Evolutionary conservation across 441 rosid genomes (phyloP).

Genomic region (Biscutella laevigata): DNA sequence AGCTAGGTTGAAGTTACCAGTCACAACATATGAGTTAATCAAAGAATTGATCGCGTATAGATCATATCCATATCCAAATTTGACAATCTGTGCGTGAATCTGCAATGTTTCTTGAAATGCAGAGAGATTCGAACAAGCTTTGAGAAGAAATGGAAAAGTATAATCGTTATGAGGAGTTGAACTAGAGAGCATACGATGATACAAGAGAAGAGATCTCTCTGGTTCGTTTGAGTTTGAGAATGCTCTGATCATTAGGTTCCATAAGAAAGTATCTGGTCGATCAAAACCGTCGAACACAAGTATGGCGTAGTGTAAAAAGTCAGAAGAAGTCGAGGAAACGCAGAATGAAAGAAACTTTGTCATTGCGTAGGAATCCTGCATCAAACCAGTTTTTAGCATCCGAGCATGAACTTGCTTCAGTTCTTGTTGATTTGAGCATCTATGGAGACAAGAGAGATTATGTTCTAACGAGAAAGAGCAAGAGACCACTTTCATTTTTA

Average conservation of each 20-base stretch:
- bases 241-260: constrained; percentile 52
- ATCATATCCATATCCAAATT: constrained; percentile 35
- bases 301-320: constrained; percentile 34
- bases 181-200: constrained; percentile 34
- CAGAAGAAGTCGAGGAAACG: constrained; percentile 18
- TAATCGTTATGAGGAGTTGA: constrained; percentile 40
- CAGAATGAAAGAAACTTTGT: constrained; percentile 43
- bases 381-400: constrained; percentile 40
- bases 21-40: constrained; percentile 34
- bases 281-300: constrained; percentile 31
- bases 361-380: constrained; percentile 23
- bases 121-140: constrained; percentile 40
- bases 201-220: constrained; percentile 32
- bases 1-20: constrained; percentile 25
- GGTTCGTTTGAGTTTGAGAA: constrained; percentile 32
- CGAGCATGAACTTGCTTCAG: constrained; percentile 45
- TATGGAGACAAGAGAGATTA: constrained; percentile 32
- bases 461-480: constrained; percentile 19
- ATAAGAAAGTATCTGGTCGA: constrained; percentile 38
- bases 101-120: constrained; percentile 35
- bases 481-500: constrained; percentile 8
- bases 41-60: constrained; percentile 37
- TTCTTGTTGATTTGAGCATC: constrained; percentile 42
- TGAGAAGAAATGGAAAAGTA: constrained; percentile 54
- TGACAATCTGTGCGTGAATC: constrained; percentile 39